phyloP scores from a whole-genome alignment of 257 asterid species.

The Galeopsis tetrahit region DNA sequence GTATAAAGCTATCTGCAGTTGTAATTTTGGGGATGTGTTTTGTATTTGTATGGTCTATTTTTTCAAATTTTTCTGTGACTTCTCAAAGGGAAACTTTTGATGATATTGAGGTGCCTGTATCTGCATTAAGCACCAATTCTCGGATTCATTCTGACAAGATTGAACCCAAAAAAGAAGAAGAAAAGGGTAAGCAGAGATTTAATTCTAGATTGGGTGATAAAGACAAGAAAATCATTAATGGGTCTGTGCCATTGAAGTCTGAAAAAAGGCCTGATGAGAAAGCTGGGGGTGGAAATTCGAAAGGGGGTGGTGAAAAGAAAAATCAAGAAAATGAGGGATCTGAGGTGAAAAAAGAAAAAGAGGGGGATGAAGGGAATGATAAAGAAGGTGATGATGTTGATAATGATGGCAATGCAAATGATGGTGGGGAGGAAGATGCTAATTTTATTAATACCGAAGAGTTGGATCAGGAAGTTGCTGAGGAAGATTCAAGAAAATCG shows the following conservation, averaged over 20 bases:
- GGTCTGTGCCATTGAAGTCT: slow-evolving; percentile 53
- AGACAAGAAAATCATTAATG: slow-evolving; percentile 46
- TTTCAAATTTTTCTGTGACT: slow-evolving; percentile 75
- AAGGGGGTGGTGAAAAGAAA: slow-evolving; percentile 41
- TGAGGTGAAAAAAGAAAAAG: slow-evolving; percentile 50
- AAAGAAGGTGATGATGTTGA: slow-evolving; percentile 45
- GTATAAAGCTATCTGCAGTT: slow-evolving; percentile 67
- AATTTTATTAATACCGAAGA: slow-evolving; percentile 50
- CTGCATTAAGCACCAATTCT: slow-evolving; percentile 44
- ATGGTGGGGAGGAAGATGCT: slow-evolving; percentile 43
- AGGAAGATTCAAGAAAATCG: slow-evolving; percentile 46
- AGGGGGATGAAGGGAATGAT: slow-evolving; percentile 41
- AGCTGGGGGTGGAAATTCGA: slow-evolving; percentile 35
- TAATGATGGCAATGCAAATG: slow-evolving; percentile 42
- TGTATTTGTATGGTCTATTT: slow-evolving; percentile 76
- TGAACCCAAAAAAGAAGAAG: slow-evolving; percentile 46
- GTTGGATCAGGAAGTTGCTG: slow-evolving; percentile 53
- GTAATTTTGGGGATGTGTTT: slow-evolving; percentile 85
- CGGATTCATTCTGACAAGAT: slow-evolving; percentile 37
- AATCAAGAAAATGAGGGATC: slow-evolving; percentile 55
- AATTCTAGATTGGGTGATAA: slow-evolving; percentile 47
- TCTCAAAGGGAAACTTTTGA: slow-evolving; percentile 86
- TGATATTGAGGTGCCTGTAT: slow-evolving; percentile 72
- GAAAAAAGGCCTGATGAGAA: slow-evolving; percentile 43
- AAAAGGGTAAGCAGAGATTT: slow-evolving; percentile 33